Evolutionary conservation across 495 filamentous ascomycete genomes (phyloP).

Genomic region (Xanthoparmelia taractica): DNA sequence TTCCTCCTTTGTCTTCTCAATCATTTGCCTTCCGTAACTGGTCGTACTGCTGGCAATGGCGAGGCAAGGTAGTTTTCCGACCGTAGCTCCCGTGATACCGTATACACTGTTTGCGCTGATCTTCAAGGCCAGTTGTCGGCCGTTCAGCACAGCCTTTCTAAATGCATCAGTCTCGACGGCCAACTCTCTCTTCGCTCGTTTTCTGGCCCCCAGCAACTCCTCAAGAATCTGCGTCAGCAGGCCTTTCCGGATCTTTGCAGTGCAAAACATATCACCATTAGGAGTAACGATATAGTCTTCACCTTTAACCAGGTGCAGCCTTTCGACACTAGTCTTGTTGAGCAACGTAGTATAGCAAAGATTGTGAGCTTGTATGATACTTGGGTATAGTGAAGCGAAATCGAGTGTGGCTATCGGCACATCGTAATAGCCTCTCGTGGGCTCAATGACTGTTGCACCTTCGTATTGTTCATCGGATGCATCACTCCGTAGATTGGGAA

Average conservation of each 20-base stretch:
- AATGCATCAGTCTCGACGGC: constrained; percentile 89
- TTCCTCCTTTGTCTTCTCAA: constrained; percentile 90
- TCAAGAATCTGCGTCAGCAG: constrained; percentile 92
- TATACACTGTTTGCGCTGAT: constrained; percentile 98
- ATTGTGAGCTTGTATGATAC: constrained; percentile 98
- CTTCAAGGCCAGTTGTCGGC: constrained; percentile 93
- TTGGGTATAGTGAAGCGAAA: constrained; percentile 97
- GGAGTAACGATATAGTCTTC: constrained; percentile 96
- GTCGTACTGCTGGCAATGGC: constrained; percentile 95
- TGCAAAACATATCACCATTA: constrained; percentile 89
- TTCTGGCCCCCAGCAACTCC: constrained; percentile 80
- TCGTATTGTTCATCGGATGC: constrained; percentile 80
- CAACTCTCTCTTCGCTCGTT: constrained; percentile 85
- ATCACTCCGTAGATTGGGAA: constrained; percentile 68
- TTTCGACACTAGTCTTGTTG: constrained; percentile 71
- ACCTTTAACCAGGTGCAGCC: constrained; percentile 63
- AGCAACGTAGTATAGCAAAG: constrained; percentile 95
- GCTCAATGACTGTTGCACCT: constrained; percentile 97
- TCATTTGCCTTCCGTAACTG: constrained; percentile 94
- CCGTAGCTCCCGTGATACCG: constrained; percentile 90
- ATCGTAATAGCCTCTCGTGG: constrained; percentile 81
- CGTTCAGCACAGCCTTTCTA: constrained; percentile 96
- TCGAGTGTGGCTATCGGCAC: constrained; percentile 95
- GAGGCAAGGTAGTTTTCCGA: constrained; percentile 91
- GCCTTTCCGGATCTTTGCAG: constrained; percentile 80